These are phyloP conservation scores for Chytriomyces sp. DNA, from an alignment of 192 early-diverging fungal species.

Conservation along the genomic window DNA sequence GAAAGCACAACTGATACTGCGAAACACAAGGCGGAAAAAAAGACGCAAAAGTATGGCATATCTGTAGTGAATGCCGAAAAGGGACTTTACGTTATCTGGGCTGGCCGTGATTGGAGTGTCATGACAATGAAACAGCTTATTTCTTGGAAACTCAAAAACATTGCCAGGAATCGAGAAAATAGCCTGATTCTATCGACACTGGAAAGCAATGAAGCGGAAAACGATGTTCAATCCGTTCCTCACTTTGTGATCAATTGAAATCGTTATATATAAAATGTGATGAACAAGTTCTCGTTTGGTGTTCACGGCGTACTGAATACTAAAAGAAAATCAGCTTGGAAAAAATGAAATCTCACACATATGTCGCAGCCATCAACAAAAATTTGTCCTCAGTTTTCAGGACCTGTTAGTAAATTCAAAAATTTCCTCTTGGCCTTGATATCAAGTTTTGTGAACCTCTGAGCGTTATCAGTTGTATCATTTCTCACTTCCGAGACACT, in stretches of 20 bases:
- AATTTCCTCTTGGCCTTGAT: no score
- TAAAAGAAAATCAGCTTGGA: not conserved
- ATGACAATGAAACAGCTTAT: not conserved
- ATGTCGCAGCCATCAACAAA: not conserved
- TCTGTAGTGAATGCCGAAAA: conserved; percentile 7
- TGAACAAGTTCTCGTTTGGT: no score
- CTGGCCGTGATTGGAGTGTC: conserved; percentile 23
- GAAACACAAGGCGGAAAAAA: not conserved
- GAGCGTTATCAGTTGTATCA: no score
- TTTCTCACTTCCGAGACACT: no score
- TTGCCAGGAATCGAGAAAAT: not conserved
- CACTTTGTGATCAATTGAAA: not conserved
- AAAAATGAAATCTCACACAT: not conserved
- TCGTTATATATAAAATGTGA: conserved; percentile 2
- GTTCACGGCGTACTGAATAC: no score
- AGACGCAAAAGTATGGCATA: not conserved
- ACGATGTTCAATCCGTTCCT: not conserved
- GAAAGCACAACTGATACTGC: not conserved
- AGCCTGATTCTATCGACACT: no score
- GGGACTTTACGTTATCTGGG: conserved; percentile 8
- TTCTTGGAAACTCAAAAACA: not conserved
- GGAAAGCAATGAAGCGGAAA: not conserved
- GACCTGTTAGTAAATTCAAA: no score
- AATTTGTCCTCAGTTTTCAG: conserved; percentile 66
- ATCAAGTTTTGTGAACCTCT: no score